phyloP scores from a whole-genome alignment of 1,139 yeast genomes.

The Debaryomyces coudertii region DNA sequence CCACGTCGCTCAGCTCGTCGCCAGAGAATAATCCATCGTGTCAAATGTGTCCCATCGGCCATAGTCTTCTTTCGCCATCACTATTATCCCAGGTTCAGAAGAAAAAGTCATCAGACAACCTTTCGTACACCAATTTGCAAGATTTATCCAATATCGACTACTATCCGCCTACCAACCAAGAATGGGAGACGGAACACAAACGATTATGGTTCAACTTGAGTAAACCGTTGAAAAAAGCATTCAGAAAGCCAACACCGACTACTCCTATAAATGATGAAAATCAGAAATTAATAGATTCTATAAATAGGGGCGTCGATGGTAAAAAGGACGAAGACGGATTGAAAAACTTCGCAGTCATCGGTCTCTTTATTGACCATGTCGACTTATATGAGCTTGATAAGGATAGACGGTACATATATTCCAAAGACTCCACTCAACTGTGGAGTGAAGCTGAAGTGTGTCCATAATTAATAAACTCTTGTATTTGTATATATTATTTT shows the following conservation, averaged over 20 bases:
- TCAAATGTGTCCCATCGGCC: constrained; percentile 10
- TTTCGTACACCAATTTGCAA: constrained; percentile 35
- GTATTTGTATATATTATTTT: background rate
- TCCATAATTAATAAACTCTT: constrained; percentile 43
- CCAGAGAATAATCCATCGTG: background rate
- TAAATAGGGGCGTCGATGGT: constrained; percentile 84
- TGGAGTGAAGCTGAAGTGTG: constrained; percentile 83
- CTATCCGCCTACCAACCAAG: constrained; percentile 58
- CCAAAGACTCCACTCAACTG: constrained; percentile 57
- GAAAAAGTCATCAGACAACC: constrained; percentile 21
- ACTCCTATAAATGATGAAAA: constrained; percentile 59
- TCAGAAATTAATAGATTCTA: constrained; percentile 63
- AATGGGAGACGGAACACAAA: constrained; percentile 65
- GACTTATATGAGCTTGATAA: constrained; percentile 65
- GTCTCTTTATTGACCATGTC: constrained; percentile 71
- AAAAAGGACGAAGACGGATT: constrained; percentile 67
- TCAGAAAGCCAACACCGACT: constrained; percentile 75
- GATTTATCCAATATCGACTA: constrained; percentile 28
- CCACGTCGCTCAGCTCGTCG: background rate
- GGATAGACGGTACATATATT: constrained; percentile 59
- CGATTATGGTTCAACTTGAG: constrained; percentile 69
- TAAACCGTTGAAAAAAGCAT: constrained; percentile 60
- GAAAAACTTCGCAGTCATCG: constrained; percentile 69
- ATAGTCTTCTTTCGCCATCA: constrained; percentile 10
- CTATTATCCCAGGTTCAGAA: constrained; percentile 8